Base-by-base conservation (phyloP, 2,329 filamentous ascomycete genomes). In the Sporothrix brunneoviolacea region DNA sequence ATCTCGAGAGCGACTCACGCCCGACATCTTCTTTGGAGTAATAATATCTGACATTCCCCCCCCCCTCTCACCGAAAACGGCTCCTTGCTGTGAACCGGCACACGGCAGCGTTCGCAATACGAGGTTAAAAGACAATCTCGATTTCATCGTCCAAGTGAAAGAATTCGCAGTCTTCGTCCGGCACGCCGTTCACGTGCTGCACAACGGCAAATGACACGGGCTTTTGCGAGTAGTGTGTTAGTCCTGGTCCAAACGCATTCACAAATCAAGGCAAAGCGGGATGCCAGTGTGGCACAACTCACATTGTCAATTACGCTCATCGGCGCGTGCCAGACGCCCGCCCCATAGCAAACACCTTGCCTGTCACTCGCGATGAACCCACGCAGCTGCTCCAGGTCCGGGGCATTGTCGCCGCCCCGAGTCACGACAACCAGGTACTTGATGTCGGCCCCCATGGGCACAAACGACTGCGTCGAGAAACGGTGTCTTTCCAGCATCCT, bases 291-390 rank as follows among this genome's bases (percentile, higher is more conserved):
- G n/a, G n/a, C n/a, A 30, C 9, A 12, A 8, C 48, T 19, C 21
- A 51, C 49, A 21, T 48, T 24, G 27, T 52, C 44, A 27, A 48
- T 39, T 2, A 52, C 50, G n/a, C 18, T 18, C 50, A 52, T 48
- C 2, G 50, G 44, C 4, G 50, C 50, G n/a, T 52, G 50, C 50
- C 50, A 52, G 13, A 52, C 50, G 16, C 50, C 50, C 10, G 44
- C 44, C 3, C 28, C 44, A 21, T 52, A 52, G 44, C 50, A 52
- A 7, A 52, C 32, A 12, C 50, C 50, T n/a, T 52, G 50, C 39
- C 33, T 38, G 44, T 52, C 50, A 10, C 44, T 13, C 10, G 50
- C 50, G 1, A 52, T 39, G 13, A 52, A 52, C 2, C 44, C 50
- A 5, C 24, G 50, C 22, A 52, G 32, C 8, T 33, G 8, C 1